Percentiles rank a stretch among this genome's conserved stretches.
phyloP scores from a whole-genome alignment of 257 asterid genomes.

The Penstemon barbatus region DNA sequence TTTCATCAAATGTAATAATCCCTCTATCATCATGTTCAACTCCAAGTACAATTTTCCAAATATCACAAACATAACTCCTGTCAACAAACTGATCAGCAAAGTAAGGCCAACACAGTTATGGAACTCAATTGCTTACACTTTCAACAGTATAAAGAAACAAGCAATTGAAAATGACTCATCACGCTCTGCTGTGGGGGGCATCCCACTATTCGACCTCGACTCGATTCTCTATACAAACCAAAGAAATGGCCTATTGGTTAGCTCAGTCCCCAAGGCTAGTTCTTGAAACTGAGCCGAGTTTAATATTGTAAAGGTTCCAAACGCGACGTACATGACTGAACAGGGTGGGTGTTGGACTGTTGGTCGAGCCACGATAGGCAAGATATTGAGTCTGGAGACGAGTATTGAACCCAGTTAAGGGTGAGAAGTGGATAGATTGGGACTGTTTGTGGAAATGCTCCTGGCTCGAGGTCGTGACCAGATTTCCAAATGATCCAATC shows the following conservation, averaged over 20 bases:
- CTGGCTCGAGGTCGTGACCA: slow-evolving; percentile 36
- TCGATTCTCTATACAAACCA: slow-evolving; percentile 50
- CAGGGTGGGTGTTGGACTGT: slow-evolving; percentile 33
- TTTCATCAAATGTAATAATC: slow-evolving; percentile 30
- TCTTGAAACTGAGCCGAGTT: slow-evolving; percentile 32
- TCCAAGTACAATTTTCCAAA: slow-evolving; percentile 56
- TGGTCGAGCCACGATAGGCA: slow-evolving; percentile 44
- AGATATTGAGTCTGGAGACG: slow-evolving; percentile 25
- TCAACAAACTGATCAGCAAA: slow-evolving; percentile 59
- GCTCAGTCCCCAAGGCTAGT: slow-evolving; percentile 47
- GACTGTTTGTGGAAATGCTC: slow-evolving; percentile 33
- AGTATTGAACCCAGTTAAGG: slow-evolving; percentile 8
- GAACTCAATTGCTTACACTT: slow-evolving; percentile 50
- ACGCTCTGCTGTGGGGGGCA: slow-evolving; percentile 66
- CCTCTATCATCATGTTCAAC: slow-evolving; percentile 30
- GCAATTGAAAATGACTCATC: slow-evolving; percentile 50
- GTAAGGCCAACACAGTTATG: slow-evolving; percentile 57
- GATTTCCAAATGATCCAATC: slow-evolving; percentile 46
- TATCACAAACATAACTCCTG: slow-evolving; percentile 56
- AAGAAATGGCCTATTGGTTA: slow-evolving; percentile 40
- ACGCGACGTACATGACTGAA: slow-evolving; percentile 44
- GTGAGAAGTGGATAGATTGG: slow-evolving; percentile 45
- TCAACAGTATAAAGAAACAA: slow-evolving; percentile 64
- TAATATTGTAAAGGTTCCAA: slow-evolving; percentile 33
- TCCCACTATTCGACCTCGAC: slow-evolving; percentile 35